A percentile compares a stretch with the other conserved stretches of the same genome.
Conservation (phyloP, 441 rosid genomes). For the Eruca vesicaria region DNA sequence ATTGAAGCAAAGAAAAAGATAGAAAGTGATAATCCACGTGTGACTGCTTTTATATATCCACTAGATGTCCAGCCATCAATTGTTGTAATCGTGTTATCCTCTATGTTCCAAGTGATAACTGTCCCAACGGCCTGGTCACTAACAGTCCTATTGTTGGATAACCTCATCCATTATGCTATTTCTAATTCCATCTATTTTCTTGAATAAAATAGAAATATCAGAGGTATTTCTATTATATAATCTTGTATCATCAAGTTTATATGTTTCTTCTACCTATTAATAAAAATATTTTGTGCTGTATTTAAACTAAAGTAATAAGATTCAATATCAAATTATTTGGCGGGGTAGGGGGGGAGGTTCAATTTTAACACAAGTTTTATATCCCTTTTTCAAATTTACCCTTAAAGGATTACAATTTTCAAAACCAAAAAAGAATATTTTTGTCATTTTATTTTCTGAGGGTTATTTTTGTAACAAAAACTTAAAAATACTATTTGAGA, state of each 20-base stretch:
- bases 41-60: not conserved
- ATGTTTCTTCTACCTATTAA: no score
- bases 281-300: no score
- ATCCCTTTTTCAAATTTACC: no score
- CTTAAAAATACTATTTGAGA: no score
- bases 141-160: not conserved
- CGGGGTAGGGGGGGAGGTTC: no score
- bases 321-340: no score
- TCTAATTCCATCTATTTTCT: not conserved
- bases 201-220: not conserved
- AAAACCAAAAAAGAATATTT: no score
- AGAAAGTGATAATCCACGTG: slow-evolving; percentile 6
- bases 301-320: no score
- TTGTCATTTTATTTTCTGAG: no score
- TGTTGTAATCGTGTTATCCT: not conserved
- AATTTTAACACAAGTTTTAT: no score
- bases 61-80: not conserved
- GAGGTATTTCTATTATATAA: not conserved
- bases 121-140: not conserved
- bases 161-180: not conserved
- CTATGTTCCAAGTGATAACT: not conserved
- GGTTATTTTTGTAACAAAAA: no score
- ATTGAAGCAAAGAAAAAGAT: not conserved
- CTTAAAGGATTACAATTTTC: no score
- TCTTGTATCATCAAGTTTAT: not conserved